Evolutionary conservation across 2,329 filamentous ascomycete species (phyloP).

Genomic region (Beauveria sp.): DNA sequence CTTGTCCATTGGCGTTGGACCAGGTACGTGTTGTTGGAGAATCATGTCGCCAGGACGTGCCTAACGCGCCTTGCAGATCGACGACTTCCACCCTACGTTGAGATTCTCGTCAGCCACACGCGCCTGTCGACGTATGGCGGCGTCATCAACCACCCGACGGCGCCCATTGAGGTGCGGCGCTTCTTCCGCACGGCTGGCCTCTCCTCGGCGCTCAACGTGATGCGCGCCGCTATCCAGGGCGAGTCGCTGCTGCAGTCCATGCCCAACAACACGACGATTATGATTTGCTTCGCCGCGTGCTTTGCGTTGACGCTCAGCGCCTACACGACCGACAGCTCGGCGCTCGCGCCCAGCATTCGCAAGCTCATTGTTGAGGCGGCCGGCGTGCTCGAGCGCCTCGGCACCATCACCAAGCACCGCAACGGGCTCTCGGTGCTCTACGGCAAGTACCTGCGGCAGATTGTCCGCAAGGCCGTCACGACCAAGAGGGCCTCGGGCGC

Average conservation of each 20-base stretch:
- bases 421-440: slow-evolving; percentile 55
- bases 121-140: slow-evolving; percentile 66
- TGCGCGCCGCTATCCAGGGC: slow-evolving; percentile 68
- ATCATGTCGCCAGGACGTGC: not conserved
- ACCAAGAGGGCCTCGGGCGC: slow-evolving; percentile 12
- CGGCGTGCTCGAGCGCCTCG: slow-evolving; percentile 61
- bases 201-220: slow-evolving; percentile 65
- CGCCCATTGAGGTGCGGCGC: slow-evolving; percentile 60
- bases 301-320: slow-evolving; percentile 59
- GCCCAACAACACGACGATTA: slow-evolving; percentile 72
- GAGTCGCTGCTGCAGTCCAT: slow-evolving; percentile 63
- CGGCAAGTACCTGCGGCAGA: slow-evolving; percentile 37
- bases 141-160: slow-evolving; percentile 67
- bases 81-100: slow-evolving; percentile 62
- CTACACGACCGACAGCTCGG: slow-evolving; percentile 48
- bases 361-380: slow-evolving; percentile 61
- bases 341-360: slow-evolving; percentile 54
- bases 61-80: slow-evolving; percentile 29
- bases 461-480: slow-evolving; percentile 32
- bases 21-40: slow-evolving; percentile 27
- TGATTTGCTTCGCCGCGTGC: slow-evolving; percentile 69
- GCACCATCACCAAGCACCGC: slow-evolving; percentile 56
- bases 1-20: slow-evolving; percentile 45
- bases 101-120: slow-evolving; percentile 66
- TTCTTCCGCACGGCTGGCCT: slow-evolving; percentile 67